phyloP scores from a whole-genome alignment of 169 alveolate species.

The Hepatocystis sp. region DNA sequence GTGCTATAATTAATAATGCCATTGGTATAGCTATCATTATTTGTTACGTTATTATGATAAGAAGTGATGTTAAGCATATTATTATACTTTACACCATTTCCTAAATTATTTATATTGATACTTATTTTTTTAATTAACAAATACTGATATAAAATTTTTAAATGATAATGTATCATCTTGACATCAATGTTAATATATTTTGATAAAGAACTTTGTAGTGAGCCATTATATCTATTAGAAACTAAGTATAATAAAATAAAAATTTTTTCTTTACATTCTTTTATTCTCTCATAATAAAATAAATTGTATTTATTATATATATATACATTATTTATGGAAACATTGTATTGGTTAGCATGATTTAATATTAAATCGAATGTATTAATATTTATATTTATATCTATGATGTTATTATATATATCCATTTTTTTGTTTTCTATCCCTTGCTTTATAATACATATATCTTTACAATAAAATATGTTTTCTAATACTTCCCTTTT shows the following conservation, averaged over 20 bases:
- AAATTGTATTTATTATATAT: slow-evolving; percentile 65
- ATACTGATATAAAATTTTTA: slow-evolving; percentile 43
- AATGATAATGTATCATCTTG: slow-evolving; percentile 42
- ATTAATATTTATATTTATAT: not conserved
- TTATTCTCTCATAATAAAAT: slow-evolving; percentile 65
- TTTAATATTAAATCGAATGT: slow-evolving; percentile 8
- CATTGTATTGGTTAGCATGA: slow-evolving; percentile 7
- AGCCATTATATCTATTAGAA: slow-evolving; percentile 44
- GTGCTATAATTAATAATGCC: too few species aligned
- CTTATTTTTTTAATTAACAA: slow-evolving; percentile 66
- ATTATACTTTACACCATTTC: too few species aligned
- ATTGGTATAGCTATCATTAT: too few species aligned
- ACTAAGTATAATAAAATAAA: slow-evolving; percentile 36
- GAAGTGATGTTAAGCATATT: too few species aligned
- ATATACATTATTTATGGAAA: slow-evolving; percentile 54
- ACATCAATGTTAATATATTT: slow-evolving; percentile 44
- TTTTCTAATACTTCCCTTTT: slow-evolving; percentile 42
- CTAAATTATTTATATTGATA: slow-evolving; percentile 36
- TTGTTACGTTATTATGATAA: too few species aligned
- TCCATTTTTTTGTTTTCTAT: not conserved
- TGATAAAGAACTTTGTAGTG: slow-evolving; percentile 49
- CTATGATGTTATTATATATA: slow-evolving; percentile 26
- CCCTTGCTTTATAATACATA: slow-evolving; percentile 19
- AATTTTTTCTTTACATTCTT: slow-evolving; percentile 70
- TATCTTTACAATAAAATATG: slow-evolving; percentile 39